Evolutionary conservation across 2,329 filamentous ascomycete genomes (phyloP).

Genomic region (Aureobasidium vineae): DNA sequence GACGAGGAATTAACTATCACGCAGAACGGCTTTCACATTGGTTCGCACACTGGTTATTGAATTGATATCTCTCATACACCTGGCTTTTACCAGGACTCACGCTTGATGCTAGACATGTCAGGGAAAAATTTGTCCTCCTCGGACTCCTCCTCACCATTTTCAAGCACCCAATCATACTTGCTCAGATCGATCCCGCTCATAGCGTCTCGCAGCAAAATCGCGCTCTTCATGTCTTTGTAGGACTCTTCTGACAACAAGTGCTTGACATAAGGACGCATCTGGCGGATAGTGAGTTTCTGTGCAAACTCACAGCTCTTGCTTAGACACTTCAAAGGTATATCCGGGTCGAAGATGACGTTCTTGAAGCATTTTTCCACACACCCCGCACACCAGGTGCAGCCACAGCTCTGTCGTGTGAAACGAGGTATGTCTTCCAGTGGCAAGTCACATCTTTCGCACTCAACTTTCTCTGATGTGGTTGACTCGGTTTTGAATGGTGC

Average conservation of each 20-base stretch:
- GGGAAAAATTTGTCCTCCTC: background rate
- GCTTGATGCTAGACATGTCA: background rate
- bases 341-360: background rate
- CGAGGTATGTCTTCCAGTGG: background rate
- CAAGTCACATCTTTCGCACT: background rate
- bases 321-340: background rate
- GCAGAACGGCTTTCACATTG: background rate
- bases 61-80: background rate
- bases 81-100: background rate
- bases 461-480: background rate
- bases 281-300: background rate
- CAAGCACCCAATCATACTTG: background rate
- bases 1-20: too few species aligned
- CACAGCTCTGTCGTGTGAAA: background rate
- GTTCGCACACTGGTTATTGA: background rate
- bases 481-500: background rate
- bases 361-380: background rate
- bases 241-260: background rate
- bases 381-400: constrained; percentile 1
- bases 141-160: background rate
- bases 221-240: background rate
- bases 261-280: background rate
- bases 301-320: background rate
- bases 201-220: background rate
- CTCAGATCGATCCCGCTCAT: background rate